Evolutionary conservation across 2,329 filamentous ascomycete species (phyloP), one percentile per base, ranked within the genome.

Genomic region (Talaromyces sp.): DNA sequence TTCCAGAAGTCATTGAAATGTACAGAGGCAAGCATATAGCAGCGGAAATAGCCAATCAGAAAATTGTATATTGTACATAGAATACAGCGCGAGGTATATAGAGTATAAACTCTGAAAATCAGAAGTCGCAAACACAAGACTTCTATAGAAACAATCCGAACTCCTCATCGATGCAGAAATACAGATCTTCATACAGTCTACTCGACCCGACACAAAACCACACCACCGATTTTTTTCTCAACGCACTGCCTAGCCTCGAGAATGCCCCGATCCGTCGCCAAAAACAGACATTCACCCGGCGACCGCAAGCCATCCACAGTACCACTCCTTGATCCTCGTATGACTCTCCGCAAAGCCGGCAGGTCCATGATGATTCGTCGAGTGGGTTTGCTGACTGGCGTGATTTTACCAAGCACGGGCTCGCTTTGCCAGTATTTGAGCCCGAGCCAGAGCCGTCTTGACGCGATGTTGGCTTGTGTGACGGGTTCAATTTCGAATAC

Each of bases 381-480:
- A 70, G 85, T 93, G 9, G 92, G 89, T 76, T 88, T 93, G 71
- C 85, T 89, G 64, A 96, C 81, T 72, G 89, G 75, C 56, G 77
- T 75, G 70, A 93, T 83, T 67, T 85, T 83, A 66, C 81, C 82
- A 68, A 97, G 78, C 23, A 96, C 92, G 5, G 93, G 91, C 75
- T 88, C 82, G 72, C 89, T 89, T 68, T 92, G 87, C 85, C 86
- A 91, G 83, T 96, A 96, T 80, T 96, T 96, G 71, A 96, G 80
- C 1, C 92, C 92, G 12, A 97, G 78, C 93, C 93, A 97, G 67
- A 97, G 80, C 64, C 93, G 83, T 72, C 91, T 84, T 42, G 81
- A 83, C 4, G 92, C 84, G 40, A 92, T 85, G 77, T 96, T 96
- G 69, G 80, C 81, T 65, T 82, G 80, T 55, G 88, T 92, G 63